Evolutionary conservation across 2,329 filamentous ascomycete species (phyloP), one percentile per base, ranked within the genome.

Genomic region (Thermothelomyces thermophilus): DNA sequence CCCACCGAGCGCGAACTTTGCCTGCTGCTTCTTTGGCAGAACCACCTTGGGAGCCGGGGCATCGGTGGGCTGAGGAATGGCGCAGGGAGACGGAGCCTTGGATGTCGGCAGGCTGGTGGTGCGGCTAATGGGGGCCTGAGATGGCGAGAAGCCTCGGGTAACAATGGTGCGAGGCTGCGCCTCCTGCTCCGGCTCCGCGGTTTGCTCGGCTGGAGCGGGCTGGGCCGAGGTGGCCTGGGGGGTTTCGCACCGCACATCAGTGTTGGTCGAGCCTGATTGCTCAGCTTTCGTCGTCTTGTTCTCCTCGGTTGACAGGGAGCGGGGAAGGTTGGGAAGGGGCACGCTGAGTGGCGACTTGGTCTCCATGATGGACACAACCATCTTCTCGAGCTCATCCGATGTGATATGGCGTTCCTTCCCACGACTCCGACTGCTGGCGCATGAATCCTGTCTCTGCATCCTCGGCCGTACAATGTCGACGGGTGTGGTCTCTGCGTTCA

Each of bases 311-410:
- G 76, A 75, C 16, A 70, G 64, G 10, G 66, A 62, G n/a, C 64
- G 58, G 60, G 66, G 58, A 58, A 70, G 66, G 41, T 65, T 63
- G 16, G 77, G 73, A 8, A 82, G 67, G 60, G 74, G 80, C 45
- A 73, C 70, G 56, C 68, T 69, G 58, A 91, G 73, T 40, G 77
- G 77, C 67, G 83, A 82, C 69, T 87, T 89, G 68, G 93, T 86
- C 68, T 94, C 87, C 64, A 96, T 93, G 49, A 96, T 96, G 34
- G 85, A 89, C 50, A 87, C 82, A 36, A 96, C 88, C 80, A 97
- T 94, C 72, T 94, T 94, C 69, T 95, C 89, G 26, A 97, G 77
- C 61, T 93, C 87, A 62, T 88, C 80, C 6, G 91, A 89, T n/a
- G 90, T 94, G 59, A 96, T 91, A 70, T 95, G 90, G 63, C 87